Conservation (phyloP, 352 stramenopile species). For the Pythium rishiriense region DNA sequence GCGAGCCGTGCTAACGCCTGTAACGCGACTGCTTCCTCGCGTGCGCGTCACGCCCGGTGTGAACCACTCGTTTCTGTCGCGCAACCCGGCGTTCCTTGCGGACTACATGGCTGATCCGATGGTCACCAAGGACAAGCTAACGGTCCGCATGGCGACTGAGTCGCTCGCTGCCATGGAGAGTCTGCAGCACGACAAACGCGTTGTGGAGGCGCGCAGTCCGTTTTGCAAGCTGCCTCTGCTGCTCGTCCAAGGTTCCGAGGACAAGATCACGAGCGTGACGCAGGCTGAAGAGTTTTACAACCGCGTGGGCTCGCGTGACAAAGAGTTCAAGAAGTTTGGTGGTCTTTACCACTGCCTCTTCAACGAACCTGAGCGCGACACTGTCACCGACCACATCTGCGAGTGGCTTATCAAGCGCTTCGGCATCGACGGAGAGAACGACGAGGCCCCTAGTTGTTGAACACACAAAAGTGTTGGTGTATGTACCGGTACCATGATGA, state of each 20-base stretch:
- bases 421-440: not conserved
- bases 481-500: no score
- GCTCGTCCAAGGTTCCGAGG: conserved; percentile 16
- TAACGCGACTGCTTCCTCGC: conserved; percentile 9
- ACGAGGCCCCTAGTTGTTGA: no score
- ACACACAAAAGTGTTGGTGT: no score
- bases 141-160: conserved; percentile 17
- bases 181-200: conserved; percentile 17
- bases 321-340: conserved; percentile 54
- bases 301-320: conserved; percentile 44
- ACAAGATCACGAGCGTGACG: conserved; percentile 32
- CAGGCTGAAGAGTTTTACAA: conserved; percentile 43
- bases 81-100: conserved; percentile 15
- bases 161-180: conserved; percentile 22
- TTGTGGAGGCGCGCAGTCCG: not conserved
- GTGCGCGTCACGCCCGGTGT: conserved; percentile 20
- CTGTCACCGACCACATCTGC: not conserved
- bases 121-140: conserved; percentile 18
- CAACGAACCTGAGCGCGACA: conserved; percentile 54
- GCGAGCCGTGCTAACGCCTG: not conserved
- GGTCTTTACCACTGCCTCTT: conserved; percentile 56
- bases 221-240: conserved; percentile 22
- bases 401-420: conserved; percentile 5
- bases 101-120: conserved; percentile 25
- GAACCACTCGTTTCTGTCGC: conserved; percentile 11